Percentiles rank a stretch among this genome's conserved stretches.
Evolutionary conservation across 2,329 filamentous ascomycete genomes (phyloP).

Genomic region (Paramyrothecium roridum): DNA sequence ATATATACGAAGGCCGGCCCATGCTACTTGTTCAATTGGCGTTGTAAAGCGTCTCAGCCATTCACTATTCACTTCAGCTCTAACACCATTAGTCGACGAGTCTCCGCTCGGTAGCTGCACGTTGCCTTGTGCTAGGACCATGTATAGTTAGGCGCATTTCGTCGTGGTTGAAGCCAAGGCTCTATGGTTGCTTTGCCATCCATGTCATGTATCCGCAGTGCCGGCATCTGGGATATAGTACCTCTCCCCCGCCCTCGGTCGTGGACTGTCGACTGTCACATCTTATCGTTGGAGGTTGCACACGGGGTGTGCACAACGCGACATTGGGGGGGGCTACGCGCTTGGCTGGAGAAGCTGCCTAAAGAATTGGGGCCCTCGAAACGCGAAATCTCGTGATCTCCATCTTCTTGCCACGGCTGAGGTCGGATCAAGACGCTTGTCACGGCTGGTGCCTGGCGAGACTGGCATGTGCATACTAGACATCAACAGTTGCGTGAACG

Average conservation of each 20-base stretch:
- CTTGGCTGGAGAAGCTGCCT: conserved; percentile 18
- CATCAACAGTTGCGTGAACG: no score
- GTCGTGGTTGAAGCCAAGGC: background rate
- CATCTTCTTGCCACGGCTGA: background rate
- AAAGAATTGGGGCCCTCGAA: conserved; percentile 5
- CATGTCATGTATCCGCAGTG: no score
- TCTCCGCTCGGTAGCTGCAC: background rate
- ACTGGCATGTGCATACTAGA: no score
- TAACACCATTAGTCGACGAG: background rate
- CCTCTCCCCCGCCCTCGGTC: no score
- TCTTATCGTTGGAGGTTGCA: no score
- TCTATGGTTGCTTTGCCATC: no score
- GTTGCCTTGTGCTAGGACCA: background rate
- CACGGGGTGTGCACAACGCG: background rate
- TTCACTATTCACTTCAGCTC: background rate
- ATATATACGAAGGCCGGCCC: background rate
- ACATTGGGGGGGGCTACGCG: conserved; percentile 3
- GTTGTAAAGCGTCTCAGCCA: background rate
- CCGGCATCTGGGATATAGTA: no score
- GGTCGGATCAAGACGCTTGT: background rate
- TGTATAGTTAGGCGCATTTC: background rate
- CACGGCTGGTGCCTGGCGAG: conserved; percentile 19
- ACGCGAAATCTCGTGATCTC: conserved; percentile 20
- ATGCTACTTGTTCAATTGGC: background rate
- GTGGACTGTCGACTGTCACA: no score